Evolutionary conservation across 768 basidiomycete species (phyloP).

Genomic region (Dictyophora rubrovolvata): DNA sequence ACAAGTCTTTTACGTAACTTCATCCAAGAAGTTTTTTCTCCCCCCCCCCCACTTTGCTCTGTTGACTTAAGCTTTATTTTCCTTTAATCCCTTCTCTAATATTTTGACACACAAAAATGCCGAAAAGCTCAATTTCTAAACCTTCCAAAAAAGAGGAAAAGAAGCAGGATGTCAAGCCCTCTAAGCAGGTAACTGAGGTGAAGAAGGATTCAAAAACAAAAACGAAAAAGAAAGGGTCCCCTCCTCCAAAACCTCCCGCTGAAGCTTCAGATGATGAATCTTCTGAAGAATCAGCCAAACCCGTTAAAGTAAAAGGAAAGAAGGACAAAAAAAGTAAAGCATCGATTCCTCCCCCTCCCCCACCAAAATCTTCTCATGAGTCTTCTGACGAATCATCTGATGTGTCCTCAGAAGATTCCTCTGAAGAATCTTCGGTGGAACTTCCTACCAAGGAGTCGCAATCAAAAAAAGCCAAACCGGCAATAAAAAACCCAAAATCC

Average conservation of each 20-base stretch:
- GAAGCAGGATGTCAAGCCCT: constrained; percentile 29
- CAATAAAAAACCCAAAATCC: constrained; percentile 22
- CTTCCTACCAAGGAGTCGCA: neutral
- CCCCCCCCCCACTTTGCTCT: constrained; percentile 17
- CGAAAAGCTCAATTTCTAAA: constrained; percentile 31
- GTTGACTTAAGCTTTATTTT: constrained; percentile 24
- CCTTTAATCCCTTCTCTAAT: neutral
- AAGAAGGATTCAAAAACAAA: constrained; percentile 16
- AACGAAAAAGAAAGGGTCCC: constrained; percentile 15
- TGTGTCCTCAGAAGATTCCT: constrained; percentile 13
- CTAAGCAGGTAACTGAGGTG: constrained; percentile 7
- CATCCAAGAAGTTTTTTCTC: constrained; percentile 10
- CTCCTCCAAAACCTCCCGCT: constrained; percentile 13
- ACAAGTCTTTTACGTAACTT: neutral
- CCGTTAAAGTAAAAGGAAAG: constrained; percentile 7
- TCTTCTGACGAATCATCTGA: constrained; percentile 16
- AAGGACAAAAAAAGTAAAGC: constrained; percentile 17
- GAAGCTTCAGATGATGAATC: constrained; percentile 21
- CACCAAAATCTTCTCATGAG: constrained; percentile 17
- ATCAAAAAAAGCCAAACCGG: constrained; percentile 26
- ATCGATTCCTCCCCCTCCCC: constrained; percentile 16
- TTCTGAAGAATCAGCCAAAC: constrained; percentile 35
- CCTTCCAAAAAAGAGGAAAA: constrained; percentile 21
- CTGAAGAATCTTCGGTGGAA: neutral
- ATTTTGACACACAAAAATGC: constrained; percentile 21